Conservation (phyloP, 768 basidiomycete species). For the Boletus subcaerulescens region DNA sequence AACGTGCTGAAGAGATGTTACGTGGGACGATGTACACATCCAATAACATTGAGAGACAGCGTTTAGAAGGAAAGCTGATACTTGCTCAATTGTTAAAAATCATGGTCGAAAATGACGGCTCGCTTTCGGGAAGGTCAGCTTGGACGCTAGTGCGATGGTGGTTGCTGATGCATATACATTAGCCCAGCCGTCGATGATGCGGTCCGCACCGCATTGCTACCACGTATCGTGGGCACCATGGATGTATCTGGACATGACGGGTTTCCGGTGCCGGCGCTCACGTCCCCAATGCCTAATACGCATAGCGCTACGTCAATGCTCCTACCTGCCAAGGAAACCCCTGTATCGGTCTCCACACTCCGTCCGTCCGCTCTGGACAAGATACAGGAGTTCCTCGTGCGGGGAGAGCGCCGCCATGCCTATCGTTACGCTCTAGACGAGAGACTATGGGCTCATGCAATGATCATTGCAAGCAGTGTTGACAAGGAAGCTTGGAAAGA, state of each 20-base stretch:
- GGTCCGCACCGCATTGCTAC: conserved; percentile 70
- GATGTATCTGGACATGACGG: conserved; percentile 23
- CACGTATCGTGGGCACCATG: conserved; percentile 41
- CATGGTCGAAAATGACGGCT: conserved; percentile 89
- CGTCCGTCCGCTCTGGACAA: conserved; percentile 65
- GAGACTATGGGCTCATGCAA: conserved; percentile 92
- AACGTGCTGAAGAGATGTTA: conserved; percentile 71
- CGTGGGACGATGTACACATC: conserved; percentile 72
- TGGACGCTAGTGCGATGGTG: not conserved
- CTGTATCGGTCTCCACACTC: conserved; percentile 58
- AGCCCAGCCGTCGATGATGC: conserved; percentile 68
- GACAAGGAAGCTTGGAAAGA: conserved; percentile 95
- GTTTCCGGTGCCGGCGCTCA: conserved; percentile 30
- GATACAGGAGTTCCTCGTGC: conserved; percentile 75
- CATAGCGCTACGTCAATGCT: conserved; percentile 15
- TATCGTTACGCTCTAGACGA: conserved; percentile 87
- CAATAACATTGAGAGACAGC: conserved; percentile 49
- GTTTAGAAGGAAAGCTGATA: conserved; percentile 72
- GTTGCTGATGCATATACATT: conserved; percentile 23
- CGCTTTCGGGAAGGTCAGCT: conserved; percentile 74
- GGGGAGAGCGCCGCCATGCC: conserved; percentile 83
- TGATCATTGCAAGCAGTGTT: conserved; percentile 89
- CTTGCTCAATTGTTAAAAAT: conserved; percentile 72
- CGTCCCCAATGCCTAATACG: conserved; percentile 23
- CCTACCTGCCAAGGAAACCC: conserved; percentile 41